Conservation (phyloP, 1,284 basidiomycete genomes). For the Athelia sp. region DNA sequence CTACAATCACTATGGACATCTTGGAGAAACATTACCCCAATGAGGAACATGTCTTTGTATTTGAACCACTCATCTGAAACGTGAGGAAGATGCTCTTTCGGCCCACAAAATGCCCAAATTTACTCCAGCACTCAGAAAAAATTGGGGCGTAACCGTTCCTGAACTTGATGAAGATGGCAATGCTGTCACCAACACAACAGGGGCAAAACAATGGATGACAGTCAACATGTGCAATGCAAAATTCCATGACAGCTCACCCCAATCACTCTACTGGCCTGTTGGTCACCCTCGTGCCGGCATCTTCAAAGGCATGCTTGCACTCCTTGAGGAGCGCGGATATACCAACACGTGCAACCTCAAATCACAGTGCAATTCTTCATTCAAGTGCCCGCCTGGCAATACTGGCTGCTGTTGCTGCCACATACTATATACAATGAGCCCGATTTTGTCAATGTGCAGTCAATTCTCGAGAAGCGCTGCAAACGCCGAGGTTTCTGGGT, state of each 20-base stretch:
- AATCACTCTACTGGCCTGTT: conserved; percentile 16
- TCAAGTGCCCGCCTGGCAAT: conserved; percentile 15
- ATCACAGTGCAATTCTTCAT: conserved; percentile 13
- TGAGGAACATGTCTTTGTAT: conserved; percentile 1
- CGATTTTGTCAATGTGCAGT: conserved; percentile 15
- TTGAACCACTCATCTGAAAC: conserved; percentile 1
- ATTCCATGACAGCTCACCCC: conserved; percentile 11
- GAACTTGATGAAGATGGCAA: conserved; percentile 1
- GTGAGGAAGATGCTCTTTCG: conserved; percentile 4
- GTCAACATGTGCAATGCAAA: conserved; percentile 1
- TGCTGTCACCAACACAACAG: background rate
- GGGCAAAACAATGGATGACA: background rate
- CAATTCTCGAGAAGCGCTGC: conserved; percentile 10
- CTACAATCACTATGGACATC: conserved; percentile 26
- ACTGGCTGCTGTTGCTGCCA: conserved; percentile 15
- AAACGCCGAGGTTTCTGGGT: background rate
- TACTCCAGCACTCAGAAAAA: background rate
- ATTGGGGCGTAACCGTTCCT: background rate
- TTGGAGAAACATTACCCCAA: conserved; percentile 16
- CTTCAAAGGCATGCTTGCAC: conserved; percentile 25
- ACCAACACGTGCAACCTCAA: background rate
- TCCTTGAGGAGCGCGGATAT: conserved; percentile 19
- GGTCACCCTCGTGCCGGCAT: conserved; percentile 12
- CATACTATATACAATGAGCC: conserved; percentile 19
- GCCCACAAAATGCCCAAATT: conserved; percentile 5